Evolutionary conservation across 2,329 filamentous ascomycete genomes (phyloP), one percentile per base, ranked within the genome.

Genomic region (Coleophoma crateriformis): DNA sequence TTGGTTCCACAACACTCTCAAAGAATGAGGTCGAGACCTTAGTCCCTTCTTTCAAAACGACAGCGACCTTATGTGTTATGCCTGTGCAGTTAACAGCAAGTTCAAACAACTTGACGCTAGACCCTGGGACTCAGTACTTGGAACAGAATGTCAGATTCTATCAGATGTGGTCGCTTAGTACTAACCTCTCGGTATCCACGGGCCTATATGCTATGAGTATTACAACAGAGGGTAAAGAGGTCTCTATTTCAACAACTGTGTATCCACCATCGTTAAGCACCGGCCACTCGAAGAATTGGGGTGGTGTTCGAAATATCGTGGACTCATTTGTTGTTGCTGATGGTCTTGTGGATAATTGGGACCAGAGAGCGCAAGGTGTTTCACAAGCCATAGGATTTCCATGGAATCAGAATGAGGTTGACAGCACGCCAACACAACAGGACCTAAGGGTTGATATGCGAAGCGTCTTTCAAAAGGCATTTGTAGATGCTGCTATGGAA

Each of bases 161-260:
- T 47, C 76, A 80, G 51, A 54, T 77, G 13, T 70, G 67, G 47
- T 62, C 68, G 11, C 55, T 81, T 2, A 67, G 62, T 5, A 62
- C 65, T 20, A 66, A 77, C 50, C 62, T 78, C 37, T 67, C 69
- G 37, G 52, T 81, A 14, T 62, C 64, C 34, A 73, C 71, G 46
- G 70, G 68, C 19, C 49, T 67, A 65, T 47, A 66, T 62, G 52
- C 63, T 58, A 46, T 63, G 55, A 22, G 51, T 56, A 7, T 63
- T 63, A 1, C 58, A 53, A 51, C 20, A 14, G 22, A 22, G 33
- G 37, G 12, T 7, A 32, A 14, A 43, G 34, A 12, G 20, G 38
- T 5, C 3, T 33, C 7, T 34, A 20, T 20, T 17, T 10, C 14
- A 32, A 12, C 39, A 46, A 12, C 15, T 12, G 22, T 45, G 10